These are phyloP conservation scores for Pyrenochaeta sp. DNA, from an alignment of 2,329 filamentous ascomycete genomes.

Conservation along the genomic window DNA sequence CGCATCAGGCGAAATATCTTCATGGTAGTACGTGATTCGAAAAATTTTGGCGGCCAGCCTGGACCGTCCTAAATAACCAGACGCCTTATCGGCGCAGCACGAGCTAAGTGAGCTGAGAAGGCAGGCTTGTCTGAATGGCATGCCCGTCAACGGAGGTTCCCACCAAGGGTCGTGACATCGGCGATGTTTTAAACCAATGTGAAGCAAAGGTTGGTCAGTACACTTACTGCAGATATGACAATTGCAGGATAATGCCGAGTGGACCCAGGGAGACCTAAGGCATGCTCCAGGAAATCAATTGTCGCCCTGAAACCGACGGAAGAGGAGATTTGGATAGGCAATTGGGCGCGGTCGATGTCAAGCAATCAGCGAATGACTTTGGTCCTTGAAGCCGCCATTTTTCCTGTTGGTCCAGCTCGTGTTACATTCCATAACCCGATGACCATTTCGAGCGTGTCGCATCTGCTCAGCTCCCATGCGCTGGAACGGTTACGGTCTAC, in stretches of 20 bases:
- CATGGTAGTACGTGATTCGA: conserved; percentile 18
- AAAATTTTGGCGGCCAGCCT: conserved; percentile 26
- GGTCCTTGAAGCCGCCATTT: conserved; percentile 1
- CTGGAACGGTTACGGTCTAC: conserved; percentile 12
- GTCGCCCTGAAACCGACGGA: no score
- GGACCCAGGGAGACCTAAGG: conserved; percentile 9
- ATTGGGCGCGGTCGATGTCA: conserved; percentile 1
- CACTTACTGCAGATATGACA: no score
- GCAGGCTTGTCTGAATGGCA: no score
- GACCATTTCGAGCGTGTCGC: conserved; percentile 7
- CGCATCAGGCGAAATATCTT: conserved; percentile 21
- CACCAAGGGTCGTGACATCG: no score
- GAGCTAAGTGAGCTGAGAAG: no score
- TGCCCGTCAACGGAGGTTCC: no score
- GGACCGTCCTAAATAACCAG: conserved; percentile 13
- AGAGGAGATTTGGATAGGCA: no score
- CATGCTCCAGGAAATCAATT: not conserved
- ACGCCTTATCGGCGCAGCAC: no score
- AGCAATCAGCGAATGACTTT: conserved; percentile 9
- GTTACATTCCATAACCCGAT: not conserved
- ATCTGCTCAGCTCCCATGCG: conserved; percentile 24
- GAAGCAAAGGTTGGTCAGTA: no score
- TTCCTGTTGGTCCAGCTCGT: conserved; percentile 8
- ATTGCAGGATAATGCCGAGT: no score
- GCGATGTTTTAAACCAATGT: no score